Evolutionary conservation across 495 filamentous ascomycete genomes (phyloP).

Genomic region (Astrocystis sublimbata): DNA sequence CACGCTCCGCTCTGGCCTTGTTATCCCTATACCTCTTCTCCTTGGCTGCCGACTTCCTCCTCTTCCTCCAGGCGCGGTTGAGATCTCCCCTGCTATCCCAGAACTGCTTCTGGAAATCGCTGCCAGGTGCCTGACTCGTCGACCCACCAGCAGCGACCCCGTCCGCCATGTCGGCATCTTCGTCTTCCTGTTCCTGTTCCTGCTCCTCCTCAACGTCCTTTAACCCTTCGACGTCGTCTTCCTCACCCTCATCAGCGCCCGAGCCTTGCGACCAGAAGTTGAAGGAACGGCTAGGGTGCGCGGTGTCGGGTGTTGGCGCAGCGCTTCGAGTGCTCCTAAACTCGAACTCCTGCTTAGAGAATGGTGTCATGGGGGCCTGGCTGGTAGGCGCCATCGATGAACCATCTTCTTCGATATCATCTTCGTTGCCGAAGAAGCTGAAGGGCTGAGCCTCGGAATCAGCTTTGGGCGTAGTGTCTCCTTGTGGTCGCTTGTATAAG

Average conservation of each 20-base stretch:
- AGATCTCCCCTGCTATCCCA: conserved; percentile 88
- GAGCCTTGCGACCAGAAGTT: conserved; percentile 47
- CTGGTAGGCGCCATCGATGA: conserved; percentile 14
- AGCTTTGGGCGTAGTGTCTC: conserved; percentile 28
- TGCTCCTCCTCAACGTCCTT: conserved; percentile 29
- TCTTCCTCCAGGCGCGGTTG: conserved; percentile 88
- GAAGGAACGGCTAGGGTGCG: conserved; percentile 62
- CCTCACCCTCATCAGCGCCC: conserved; percentile 41
- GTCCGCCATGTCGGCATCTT: conserved; percentile 32
- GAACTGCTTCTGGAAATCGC: conserved; percentile 86
- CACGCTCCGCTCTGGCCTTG: conserved; percentile 55
- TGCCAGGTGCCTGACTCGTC: conserved; percentile 36
- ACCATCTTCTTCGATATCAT: conserved; percentile 41
- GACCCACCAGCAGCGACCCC: neutral
- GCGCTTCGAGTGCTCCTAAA: conserved; percentile 73
- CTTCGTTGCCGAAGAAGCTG: conserved; percentile 57
- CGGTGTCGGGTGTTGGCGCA: conserved; percentile 92
- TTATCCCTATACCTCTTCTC: conserved; percentile 87
- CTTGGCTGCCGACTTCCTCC: conserved; percentile 78
- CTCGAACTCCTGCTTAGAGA: conserved; percentile 74
- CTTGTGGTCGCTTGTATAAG: conserved; percentile 73
- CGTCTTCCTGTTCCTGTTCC: conserved; percentile 40
- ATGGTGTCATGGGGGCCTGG: conserved; percentile 73
- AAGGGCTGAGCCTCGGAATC: conserved; percentile 36
- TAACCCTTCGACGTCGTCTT: conserved; percentile 31